Percentiles rank a stretch among this genome's conserved stretches.
These are phyloP conservation scores for Aspergillus biplanus DNA, from an alignment of 495 filamentous ascomycete species.

Conservation along the genomic window DNA sequence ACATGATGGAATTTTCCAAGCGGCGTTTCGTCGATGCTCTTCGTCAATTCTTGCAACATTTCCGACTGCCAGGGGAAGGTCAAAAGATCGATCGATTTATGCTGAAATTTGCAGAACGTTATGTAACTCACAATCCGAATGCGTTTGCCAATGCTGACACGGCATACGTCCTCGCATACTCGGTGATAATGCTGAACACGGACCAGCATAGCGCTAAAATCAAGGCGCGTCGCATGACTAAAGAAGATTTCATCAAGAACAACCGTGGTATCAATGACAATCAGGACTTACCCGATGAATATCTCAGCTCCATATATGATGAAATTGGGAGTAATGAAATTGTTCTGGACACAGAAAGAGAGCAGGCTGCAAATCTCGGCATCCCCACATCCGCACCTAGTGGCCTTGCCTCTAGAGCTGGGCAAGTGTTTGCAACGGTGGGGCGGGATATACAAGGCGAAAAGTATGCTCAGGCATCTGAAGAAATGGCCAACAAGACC, in stretches of 20 bases:
- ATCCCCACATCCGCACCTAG: conserved; percentile 60
- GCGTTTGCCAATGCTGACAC: conserved; percentile 98
- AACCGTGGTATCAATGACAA: conserved; percentile 98
- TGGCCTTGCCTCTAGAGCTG: conserved; percentile 78
- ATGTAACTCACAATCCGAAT: conserved; percentile 92
- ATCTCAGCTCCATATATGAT: conserved; percentile 85
- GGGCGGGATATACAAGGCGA: conserved; percentile 92
- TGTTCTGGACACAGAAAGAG: conserved; percentile 88
- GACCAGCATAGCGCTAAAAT: conserved; percentile 91
- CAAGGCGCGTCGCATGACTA: conserved; percentile 81
- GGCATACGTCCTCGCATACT: conserved; percentile 93
- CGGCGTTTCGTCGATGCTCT: conserved; percentile 92
- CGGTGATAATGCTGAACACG: conserved; percentile 95
- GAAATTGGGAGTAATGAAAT: conserved; percentile 93
- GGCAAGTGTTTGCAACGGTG: conserved; percentile 86
- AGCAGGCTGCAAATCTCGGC: conserved; percentile 77
- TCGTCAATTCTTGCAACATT: conserved; percentile 89
- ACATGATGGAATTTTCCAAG: conserved; percentile 91
- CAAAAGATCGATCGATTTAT: conserved; percentile 99
- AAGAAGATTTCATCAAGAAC: conserved; percentile 98
- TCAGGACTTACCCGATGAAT: conserved; percentile 90
- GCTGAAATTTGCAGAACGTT: conserved; percentile 97
- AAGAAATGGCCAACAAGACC: conserved; percentile 88
- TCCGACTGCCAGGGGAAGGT: conserved; percentile 92
- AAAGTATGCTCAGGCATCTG: conserved; percentile 89